Evolutionary conservation across 352 stramenopile species (phyloP), one percentile per base, ranked within the genome.

Genomic region (Phytophthora sp.): DNA sequence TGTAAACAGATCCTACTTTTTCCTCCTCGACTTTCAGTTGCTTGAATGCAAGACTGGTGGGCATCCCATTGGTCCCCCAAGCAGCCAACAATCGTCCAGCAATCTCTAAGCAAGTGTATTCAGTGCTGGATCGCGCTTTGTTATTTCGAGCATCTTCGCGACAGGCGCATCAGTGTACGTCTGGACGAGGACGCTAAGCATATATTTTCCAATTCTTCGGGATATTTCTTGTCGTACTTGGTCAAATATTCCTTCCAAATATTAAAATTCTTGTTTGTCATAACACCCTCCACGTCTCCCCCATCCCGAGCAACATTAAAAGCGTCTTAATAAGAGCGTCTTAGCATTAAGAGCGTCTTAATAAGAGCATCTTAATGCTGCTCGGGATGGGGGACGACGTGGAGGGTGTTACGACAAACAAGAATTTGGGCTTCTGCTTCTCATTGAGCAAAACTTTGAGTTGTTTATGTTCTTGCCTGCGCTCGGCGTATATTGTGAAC

Each of bases 1-100:
- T n/a, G 39, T 47, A 31, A 50, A 50, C 9, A 50, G 42, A 50
- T 50, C 23, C 42, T 50, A 33, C 42, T 2, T 6, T 21, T 31
- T 50, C 23, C 21, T 50, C 42, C 4, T 50, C 21, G 20, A 50
- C 42, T 13, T 50, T 50, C 20, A 50, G 11, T n/a, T 33, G 2
- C 1, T 50, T 50, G 21, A 31, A 50, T 4, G 33, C 42, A 33
- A 11, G 1, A 9, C 20, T 13, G 15, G 21, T 50, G 9, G 42
- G 12, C 13, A 50, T 33, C 12, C 23, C 23, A 30, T 29, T 30
- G 8, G 6, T 9, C 13, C 20, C 20, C 21, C 39, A 47, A 30
- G 20, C 39, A n/a, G 39, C 39, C 39, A 47, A 30, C 8, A 47
- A 47, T 30, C 39, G 3, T 18, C 5, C 9, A 30, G 42, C 6